Evolutionary conservation across 1,284 basidiomycete genomes (phyloP).

Genomic region (Melampsora occidentalis): DNA sequence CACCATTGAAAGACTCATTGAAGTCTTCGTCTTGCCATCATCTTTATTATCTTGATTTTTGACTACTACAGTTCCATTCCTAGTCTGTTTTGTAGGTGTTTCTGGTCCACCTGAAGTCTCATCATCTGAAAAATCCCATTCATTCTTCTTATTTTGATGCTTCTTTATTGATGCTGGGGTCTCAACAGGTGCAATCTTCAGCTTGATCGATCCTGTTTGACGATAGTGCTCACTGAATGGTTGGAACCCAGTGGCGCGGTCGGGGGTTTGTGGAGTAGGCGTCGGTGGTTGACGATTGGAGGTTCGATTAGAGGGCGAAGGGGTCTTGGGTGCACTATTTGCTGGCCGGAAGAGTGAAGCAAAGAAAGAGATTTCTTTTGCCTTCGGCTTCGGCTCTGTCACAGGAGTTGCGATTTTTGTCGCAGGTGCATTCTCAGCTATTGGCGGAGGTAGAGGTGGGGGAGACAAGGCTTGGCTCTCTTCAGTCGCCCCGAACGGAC

Average conservation of each 20-base stretch:
- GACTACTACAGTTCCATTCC: conserved; percentile 16
- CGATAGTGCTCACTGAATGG: conserved; percentile 35
- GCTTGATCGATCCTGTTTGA: conserved; percentile 44
- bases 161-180: conserved; percentile 30
- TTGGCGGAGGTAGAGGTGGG: neutral
- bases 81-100: conserved; percentile 44
- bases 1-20: conserved; percentile 73
- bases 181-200: conserved; percentile 54
- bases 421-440: too few relatives aligned
- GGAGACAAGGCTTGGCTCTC: conserved; percentile 7
- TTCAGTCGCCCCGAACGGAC: neutral
- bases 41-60: conserved; percentile 41
- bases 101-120: conserved; percentile 22
- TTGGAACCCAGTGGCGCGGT: conserved; percentile 5
- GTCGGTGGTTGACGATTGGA: conserved; percentile 71
- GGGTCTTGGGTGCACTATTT: conserved; percentile 41
- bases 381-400: conserved; percentile 37
- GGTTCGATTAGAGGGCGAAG: conserved; percentile 59
- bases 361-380: conserved; percentile 39
- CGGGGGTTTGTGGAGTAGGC: neutral
- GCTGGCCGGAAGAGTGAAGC: conserved; percentile 19
- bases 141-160: neutral
- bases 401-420: conserved; percentile 31
- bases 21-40: conserved; percentile 50
- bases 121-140: conserved; percentile 31